These are phyloP conservation scores for Lactuca sativa DNA, from an alignment of 129 eudicot species.

Conservation along the genomic window DNA sequence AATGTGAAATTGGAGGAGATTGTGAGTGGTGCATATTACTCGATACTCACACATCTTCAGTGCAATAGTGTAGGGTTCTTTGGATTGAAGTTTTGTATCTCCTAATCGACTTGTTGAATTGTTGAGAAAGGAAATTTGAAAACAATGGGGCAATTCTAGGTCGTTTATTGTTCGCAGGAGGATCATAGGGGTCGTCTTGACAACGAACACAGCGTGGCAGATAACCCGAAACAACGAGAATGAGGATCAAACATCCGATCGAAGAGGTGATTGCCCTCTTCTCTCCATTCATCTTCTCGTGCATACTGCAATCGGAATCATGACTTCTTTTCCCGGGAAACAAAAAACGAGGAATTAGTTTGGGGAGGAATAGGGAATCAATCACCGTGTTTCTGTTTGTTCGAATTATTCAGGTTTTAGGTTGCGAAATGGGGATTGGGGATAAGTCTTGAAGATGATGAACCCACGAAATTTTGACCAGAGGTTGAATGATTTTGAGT, in stretches of 20 bases:
- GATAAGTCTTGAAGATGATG: conserved; percentile 9
- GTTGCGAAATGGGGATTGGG: conserved; percentile 3
- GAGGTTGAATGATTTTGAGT: conserved; percentile 19
- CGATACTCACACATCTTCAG: conserved; percentile 69
- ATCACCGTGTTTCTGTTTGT: neutral
- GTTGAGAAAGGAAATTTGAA: conserved; percentile 45
- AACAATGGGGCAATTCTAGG: conserved; percentile 50
- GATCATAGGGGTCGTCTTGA: conserved; percentile 46
- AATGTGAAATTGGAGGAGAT: neutral
- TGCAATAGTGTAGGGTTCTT: conserved; percentile 58
- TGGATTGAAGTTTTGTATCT: conserved; percentile 56
- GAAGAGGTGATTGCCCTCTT: conserved; percentile 34
- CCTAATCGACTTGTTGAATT: conserved; percentile 31
- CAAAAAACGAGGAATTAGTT: neutral
- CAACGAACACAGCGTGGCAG: conserved; percentile 36
- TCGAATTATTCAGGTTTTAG: neutral
- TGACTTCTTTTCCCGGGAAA: neutral
- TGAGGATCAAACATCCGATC: conserved; percentile 33
- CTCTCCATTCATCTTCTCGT: conserved; percentile 45
- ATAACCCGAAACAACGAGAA: conserved; percentile 37
- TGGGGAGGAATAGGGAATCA: neutral
- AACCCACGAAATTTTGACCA: conserved; percentile 17
- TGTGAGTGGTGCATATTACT: conserved; percentile 18
- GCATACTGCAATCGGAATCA: conserved; percentile 23
- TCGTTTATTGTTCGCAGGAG: conserved; percentile 17